These are phyloP conservation scores for Lasiodiplodia sp. DNA, from an alignment of 2,329 filamentous ascomycete species.

Conservation along the genomic window DNA sequence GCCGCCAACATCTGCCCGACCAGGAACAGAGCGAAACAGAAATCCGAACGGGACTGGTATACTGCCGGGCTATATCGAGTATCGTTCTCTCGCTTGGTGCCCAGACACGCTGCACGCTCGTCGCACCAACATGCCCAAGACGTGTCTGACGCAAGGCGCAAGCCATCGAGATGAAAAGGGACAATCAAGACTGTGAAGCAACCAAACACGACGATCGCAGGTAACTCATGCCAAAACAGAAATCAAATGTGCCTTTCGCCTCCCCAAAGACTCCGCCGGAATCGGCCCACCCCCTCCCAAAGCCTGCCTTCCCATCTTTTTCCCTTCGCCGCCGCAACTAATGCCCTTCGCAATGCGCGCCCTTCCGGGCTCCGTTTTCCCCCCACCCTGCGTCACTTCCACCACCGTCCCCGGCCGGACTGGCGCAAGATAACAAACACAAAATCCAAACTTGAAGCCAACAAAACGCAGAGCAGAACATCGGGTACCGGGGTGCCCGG, in stretches of 20 bases:
- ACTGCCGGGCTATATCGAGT: conserved; percentile 16
- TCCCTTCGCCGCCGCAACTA: conserved; percentile 21
- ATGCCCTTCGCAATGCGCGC: conserved; percentile 19
- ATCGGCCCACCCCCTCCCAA: conserved; percentile 7
- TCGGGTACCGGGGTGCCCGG: conserved; percentile 4
- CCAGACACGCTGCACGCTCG: background rate
- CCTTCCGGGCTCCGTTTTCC: background rate
- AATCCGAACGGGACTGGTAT: conserved; percentile 19
- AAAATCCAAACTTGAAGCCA: conserved; percentile 17
- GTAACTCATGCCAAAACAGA: conserved; percentile 22
- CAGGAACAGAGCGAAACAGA: conserved; percentile 3
- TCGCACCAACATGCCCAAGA: background rate
- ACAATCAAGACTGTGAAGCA: conserved; percentile 13
- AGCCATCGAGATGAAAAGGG: background rate
- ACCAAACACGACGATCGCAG: conserved; percentile 1
- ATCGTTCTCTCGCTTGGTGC: conserved; percentile 15
- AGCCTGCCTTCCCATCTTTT: conserved; percentile 21
- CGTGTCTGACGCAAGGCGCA: conserved; percentile 12
- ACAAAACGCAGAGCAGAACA: conserved; percentile 18
- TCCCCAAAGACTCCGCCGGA: conserved; percentile 14
- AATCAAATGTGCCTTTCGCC: conserved; percentile 23
- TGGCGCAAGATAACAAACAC: conserved; percentile 9
- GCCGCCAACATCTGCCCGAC: background rate
- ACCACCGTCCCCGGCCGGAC: background rate
- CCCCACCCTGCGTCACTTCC: background rate